A percentile compares a stretch with the other conserved stretches of the same genome.
These are phyloP conservation scores for Arthrobotrys conoides DNA, from an alignment of 2,329 filamentous ascomycete species.

Conservation along the genomic window DNA sequence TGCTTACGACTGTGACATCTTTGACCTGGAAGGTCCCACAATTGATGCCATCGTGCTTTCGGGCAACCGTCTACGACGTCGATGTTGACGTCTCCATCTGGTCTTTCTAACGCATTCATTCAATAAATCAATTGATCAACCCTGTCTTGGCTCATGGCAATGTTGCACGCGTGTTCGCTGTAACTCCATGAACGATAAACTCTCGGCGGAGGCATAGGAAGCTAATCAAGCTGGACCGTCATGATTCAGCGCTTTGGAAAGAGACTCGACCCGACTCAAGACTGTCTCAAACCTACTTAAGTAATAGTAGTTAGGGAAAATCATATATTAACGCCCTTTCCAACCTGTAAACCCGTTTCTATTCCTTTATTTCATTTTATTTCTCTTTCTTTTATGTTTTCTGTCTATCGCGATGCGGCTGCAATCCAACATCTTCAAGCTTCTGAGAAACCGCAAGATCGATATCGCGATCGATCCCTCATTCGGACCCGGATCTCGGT, in stretches of 20 bases:
- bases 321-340: slow-evolving; percentile 40
- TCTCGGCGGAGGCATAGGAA: slow-evolving; percentile 8
- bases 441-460: slow-evolving; percentile 5
- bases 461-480: neutral
- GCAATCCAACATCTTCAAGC: slow-evolving; percentile 10
- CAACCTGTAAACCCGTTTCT: slow-evolving; percentile 9
- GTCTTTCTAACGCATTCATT: neutral
- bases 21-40: slow-evolving; percentile 13
- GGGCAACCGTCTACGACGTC: slow-evolving; percentile 25
- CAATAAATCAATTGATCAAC: neutral
- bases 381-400: slow-evolving; percentile 17
- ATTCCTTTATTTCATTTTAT: slow-evolving; percentile 19
- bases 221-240: neutral
- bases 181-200: slow-evolving; percentile 10
- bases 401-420: slow-evolving; percentile 48
- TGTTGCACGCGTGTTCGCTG: slow-evolving; percentile 25
- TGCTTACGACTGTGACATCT: slow-evolving; percentile 22
- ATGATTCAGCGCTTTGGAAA: slow-evolving; percentile 15
- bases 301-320: neutral
- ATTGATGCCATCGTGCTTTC: slow-evolving; percentile 15
- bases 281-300: slow-evolving; percentile 2
- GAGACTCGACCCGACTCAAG: neutral
- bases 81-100: slow-evolving; percentile 7
- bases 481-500: slow-evolving; percentile 32
- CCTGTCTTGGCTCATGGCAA: slow-evolving; percentile 29